Conservation (phyloP, 2,329 filamentous ascomycete genomes). For the Claviceps sp. region DNA sequence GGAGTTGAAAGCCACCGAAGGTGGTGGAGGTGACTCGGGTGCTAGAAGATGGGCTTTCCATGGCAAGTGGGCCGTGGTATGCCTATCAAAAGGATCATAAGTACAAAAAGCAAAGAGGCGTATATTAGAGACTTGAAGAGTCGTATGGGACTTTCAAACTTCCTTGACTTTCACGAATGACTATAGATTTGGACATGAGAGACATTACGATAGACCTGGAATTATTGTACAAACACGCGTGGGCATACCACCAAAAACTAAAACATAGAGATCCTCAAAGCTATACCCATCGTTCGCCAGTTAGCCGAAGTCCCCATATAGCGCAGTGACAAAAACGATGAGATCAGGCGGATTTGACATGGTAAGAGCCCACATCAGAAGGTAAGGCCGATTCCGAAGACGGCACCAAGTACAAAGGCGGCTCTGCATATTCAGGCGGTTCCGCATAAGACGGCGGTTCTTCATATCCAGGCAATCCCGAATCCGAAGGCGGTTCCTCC, state of each 20-base stretch:
- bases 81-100: conserved; percentile 21
- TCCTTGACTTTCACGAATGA: conserved; percentile 1
- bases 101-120: neutral
- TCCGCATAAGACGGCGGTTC: neutral
- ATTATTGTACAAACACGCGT: neutral
- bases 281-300: neutral
- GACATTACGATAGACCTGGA: conserved; percentile 1
- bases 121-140: neutral
- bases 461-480: neutral
- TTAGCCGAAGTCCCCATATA: neutral
- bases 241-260: neutral
- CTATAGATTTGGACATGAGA: conserved; percentile 2
- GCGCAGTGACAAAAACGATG: too few relatives aligned
- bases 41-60: conserved; percentile 86
- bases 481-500: neutral
- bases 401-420: neutral
- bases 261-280: neutral
- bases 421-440: neutral
- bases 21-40: conserved; percentile 56
- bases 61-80: conserved; percentile 93
- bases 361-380: neutral
- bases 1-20: conserved; percentile 52
- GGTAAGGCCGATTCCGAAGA: conserved; percentile 1
- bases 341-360: neutral
- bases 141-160: neutral